phyloP scores from a whole-genome alignment of 2,329 filamentous ascomycete genomes.

The Penicillium hordei region DNA sequence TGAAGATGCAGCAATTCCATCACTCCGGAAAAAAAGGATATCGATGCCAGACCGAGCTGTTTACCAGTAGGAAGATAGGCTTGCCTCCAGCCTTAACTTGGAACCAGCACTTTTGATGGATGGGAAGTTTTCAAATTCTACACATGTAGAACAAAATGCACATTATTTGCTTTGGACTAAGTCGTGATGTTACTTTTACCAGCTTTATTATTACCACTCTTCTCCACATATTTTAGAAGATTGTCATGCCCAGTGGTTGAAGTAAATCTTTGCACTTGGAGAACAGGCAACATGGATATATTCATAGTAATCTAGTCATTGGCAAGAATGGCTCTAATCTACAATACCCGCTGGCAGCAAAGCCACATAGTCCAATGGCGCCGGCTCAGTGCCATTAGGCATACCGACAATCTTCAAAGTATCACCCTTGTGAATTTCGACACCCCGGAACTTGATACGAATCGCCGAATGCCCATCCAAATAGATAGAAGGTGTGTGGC shows the following conservation, averaged over 20 bases:
- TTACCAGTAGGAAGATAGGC: neutral
- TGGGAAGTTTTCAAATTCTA: constrained; percentile 24
- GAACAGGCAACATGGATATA: neutral
- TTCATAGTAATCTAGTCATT: neutral
- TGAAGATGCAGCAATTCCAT: neutral
- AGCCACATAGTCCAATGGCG: constrained; percentile 66
- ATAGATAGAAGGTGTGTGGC: constrained; percentile 58
- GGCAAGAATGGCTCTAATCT: constrained; percentile 44
- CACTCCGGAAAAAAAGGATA: neutral
- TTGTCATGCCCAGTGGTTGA: too few species aligned
- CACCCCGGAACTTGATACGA: constrained; percentile 57
- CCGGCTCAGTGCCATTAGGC: constrained; percentile 61
- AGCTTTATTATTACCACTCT: neutral
- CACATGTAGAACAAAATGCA: neutral
- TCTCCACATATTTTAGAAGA: neutral
- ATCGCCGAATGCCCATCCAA: constrained; percentile 66
- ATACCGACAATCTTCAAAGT: constrained; percentile 56
- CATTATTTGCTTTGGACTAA: neutral
- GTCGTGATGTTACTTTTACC: neutral
- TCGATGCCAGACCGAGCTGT: neutral
- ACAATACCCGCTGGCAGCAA: constrained; percentile 59
- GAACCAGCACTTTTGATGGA: constrained; percentile 25
- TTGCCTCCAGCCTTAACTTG: neutral
- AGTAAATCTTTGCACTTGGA: neutral
- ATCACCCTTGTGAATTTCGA: constrained; percentile 54